A percentile compares a stretch with the other conserved stretches of the same genome.
Conservation (phyloP, 164 flowering plant genomes). For the Kingdonia uniflora region DNA sequence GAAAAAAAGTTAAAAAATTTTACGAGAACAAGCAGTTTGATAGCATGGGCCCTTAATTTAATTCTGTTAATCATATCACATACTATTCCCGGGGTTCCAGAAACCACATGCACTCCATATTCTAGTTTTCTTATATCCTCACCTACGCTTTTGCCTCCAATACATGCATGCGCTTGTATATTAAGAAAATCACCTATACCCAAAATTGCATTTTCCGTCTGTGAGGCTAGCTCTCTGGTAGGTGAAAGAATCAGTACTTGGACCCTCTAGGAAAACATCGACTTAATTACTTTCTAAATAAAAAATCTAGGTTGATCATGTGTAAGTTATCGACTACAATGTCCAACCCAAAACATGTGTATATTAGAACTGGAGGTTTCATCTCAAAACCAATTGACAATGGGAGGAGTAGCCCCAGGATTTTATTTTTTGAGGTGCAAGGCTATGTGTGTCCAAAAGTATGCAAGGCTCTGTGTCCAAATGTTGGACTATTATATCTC, state of each 20-base stretch:
- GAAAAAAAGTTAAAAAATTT: slow-evolving; percentile 14
- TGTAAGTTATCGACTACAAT: no score
- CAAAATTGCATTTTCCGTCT: slow-evolving; percentile 72
- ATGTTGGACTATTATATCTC: no score
- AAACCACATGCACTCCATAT: slow-evolving; percentile 93
- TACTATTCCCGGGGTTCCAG: slow-evolving; percentile 98
- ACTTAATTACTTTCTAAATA: no score
- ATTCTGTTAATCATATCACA: slow-evolving; percentile 98
- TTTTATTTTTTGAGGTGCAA: no score
- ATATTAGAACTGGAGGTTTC: no score
- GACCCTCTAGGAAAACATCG: slow-evolving; percentile 36
- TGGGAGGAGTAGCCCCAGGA: no score
- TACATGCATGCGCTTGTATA: slow-evolving; percentile 82
- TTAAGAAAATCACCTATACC: slow-evolving; percentile 69
- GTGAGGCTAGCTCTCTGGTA: slow-evolving; percentile 88
- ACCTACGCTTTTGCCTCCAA: slow-evolving; percentile 95
- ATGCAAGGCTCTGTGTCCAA: no score
- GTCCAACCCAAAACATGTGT: no score
- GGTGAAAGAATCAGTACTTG: slow-evolving; percentile 93
- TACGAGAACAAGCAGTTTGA: slow-evolving; percentile 74
- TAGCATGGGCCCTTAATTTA: slow-evolving; percentile 74
- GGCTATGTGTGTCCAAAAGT: no score
- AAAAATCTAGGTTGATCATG: no score
- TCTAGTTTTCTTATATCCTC: slow-evolving; percentile 90
- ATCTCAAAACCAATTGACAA: no score